Evolutionary conservation across 768 basidiomycete genomes (phyloP).

Genomic region (Pleurotus tuoliensis): DNA sequence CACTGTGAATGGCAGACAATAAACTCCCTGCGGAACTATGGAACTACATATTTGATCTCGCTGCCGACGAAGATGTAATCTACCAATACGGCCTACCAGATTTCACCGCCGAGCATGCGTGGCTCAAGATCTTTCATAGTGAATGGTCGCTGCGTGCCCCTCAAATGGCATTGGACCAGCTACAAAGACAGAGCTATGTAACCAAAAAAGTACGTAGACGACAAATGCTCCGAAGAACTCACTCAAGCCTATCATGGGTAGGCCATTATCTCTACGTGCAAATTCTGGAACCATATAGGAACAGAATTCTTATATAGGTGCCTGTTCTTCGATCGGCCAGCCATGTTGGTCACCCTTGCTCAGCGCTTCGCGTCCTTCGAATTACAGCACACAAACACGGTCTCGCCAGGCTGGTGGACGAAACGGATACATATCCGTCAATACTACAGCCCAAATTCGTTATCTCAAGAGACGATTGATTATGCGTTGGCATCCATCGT

Average conservation of each 20-base stretch:
- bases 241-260: slow-evolving; percentile 19
- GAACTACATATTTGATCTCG: slow-evolving; percentile 66
- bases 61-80: slow-evolving; percentile 67
- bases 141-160: slow-evolving; percentile 61
- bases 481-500: slow-evolving; percentile 56
- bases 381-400: slow-evolving; percentile 38
- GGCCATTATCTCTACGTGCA: slow-evolving; percentile 69
- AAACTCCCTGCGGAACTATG: slow-evolving; percentile 67
- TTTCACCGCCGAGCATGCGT: slow-evolving; percentile 58
- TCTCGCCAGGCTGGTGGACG: slow-evolving; percentile 67
- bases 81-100: slow-evolving; percentile 60
- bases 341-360: slow-evolving; percentile 47
- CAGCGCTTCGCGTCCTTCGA: slow-evolving; percentile 26
- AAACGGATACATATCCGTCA: slow-evolving; percentile 66
- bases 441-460: slow-evolving; percentile 34
- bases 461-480: slow-evolving; percentile 46
- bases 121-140: slow-evolving; percentile 47
- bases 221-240: background rate
- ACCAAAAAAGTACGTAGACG: slow-evolving; percentile 57
- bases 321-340: slow-evolving; percentile 62
- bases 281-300: slow-evolving; percentile 56
- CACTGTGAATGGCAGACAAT: background rate
- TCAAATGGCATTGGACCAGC: slow-evolving; percentile 50
- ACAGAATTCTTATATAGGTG: slow-evolving; percentile 66
- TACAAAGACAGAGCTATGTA: slow-evolving; percentile 57